phyloP scores from a whole-genome alignment of 208 protist species.

The Acanthamoeba castellanii region DNA sequence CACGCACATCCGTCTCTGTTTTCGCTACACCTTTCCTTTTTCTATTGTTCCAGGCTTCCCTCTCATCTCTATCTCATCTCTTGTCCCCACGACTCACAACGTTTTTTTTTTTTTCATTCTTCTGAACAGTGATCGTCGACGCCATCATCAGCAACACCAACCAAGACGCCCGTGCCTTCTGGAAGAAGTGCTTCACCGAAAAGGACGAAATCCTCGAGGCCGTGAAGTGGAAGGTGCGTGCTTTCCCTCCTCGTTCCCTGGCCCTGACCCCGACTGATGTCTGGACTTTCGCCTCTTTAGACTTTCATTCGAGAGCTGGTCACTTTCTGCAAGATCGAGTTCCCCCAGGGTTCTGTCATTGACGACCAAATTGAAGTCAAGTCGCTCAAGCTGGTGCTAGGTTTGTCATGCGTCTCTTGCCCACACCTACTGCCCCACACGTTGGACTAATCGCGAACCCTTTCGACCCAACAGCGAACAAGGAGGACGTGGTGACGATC shows the following conservation, averaged over 20 bases:
- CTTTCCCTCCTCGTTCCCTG: not conserved
- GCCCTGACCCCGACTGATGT: no score
- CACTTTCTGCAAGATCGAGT: slow-evolving; percentile 27
- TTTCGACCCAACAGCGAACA: not conserved
- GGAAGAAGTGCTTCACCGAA: slow-evolving; percentile 39
- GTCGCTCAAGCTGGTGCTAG: not conserved
- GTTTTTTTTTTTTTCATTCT: not conserved
- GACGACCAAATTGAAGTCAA: slow-evolving; percentile 42
- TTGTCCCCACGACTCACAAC: not conserved
- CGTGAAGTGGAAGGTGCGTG: not conserved
- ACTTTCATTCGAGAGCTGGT: slow-evolving; percentile 9
- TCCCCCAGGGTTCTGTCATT: not conserved
- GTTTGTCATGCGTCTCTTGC: not conserved
- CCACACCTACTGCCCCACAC: not conserved
- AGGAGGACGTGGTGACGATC: slow-evolving; percentile 27
- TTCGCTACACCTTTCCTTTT: not conserved
- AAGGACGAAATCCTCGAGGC: not conserved
- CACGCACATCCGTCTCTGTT: no score
- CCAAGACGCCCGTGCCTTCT: not conserved
- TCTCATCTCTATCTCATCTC: not conserved
- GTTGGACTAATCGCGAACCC: no score
- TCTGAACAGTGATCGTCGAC: slow-evolving; percentile 3
- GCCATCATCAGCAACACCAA: slow-evolving; percentile 30
- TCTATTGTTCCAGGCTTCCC: not conserved
- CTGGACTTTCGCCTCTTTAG: not conserved